Conservation (phyloP, 2,329 filamentous ascomycete genomes). For the Tolypocladium inflatum region DNA sequence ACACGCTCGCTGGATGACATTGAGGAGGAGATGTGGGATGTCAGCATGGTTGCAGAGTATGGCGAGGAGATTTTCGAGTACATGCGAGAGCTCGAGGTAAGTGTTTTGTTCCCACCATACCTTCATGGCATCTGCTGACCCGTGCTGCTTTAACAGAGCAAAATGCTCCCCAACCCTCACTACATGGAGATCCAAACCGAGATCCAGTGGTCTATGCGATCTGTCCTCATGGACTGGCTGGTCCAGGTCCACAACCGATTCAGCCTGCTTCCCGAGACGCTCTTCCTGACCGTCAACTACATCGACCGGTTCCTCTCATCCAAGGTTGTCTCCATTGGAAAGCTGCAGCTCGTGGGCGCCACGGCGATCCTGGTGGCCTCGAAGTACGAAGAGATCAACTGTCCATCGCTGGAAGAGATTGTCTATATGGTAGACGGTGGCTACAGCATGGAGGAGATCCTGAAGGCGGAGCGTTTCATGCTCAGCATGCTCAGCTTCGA, state of each 20-base stretch:
- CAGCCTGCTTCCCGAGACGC: slow-evolving; percentile 80
- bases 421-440: slow-evolving; percentile 96
- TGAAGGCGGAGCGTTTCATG: slow-evolving; percentile 98
- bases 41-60: slow-evolving; percentile 97
- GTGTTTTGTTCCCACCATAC: slow-evolving; percentile 11
- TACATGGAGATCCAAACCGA: slow-evolving; percentile 98
- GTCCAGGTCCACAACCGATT: slow-evolving; percentile 94
- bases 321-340: slow-evolving; percentile 91
- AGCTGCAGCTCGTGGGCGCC: slow-evolving; percentile 90
- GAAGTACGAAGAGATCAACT: slow-evolving; percentile 99
- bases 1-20: slow-evolving; percentile 62
- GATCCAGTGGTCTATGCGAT: slow-evolving; percentile 98
- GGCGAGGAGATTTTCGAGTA: slow-evolving; percentile 92
- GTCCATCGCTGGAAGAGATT: slow-evolving; percentile 88
- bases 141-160: slow-evolving; percentile 38
- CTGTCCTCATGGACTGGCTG: slow-evolving; percentile 95
- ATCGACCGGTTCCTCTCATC: slow-evolving; percentile 91
- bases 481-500: slow-evolving; percentile 92
- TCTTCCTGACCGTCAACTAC: slow-evolving; percentile 93
- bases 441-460: slow-evolving; percentile 82
- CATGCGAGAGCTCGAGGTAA: slow-evolving; percentile 80
- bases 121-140: slow-evolving; percentile 9
- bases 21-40: slow-evolving; percentile 85
- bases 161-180: slow-evolving; percentile 76
- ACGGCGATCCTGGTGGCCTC: slow-evolving; percentile 93